Conservation (phyloP, 139 green algal genomes). For the Trebouxia sp. region DNA sequence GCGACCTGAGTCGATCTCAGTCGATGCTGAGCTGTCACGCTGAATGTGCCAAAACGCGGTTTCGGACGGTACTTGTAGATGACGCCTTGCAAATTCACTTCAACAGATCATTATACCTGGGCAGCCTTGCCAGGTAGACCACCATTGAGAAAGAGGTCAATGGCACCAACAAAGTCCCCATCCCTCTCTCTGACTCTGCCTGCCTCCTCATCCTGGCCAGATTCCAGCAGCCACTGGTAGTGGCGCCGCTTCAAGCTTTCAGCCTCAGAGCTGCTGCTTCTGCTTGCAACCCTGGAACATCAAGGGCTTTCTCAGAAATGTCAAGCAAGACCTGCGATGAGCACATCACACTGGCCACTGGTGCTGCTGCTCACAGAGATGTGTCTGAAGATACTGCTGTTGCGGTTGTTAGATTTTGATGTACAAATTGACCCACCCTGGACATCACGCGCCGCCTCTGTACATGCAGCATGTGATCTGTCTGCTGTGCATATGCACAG, state of each 20-base stretch:
- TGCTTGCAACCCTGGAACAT: conserved; percentile 58
- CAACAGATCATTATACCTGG: conserved; percentile 42
- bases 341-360: no score
- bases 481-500: no score
- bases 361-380: no score
- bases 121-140: conserved; percentile 71
- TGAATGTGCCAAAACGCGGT: not conserved
- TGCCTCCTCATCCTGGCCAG: conserved; percentile 69
- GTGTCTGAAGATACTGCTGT: no score
- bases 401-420: no score
- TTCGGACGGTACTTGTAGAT: no score
- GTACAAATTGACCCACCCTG: no score
- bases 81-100: not conserved
- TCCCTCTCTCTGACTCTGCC: conserved; percentile 68
- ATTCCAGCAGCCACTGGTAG: conserved; percentile 69
- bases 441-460: no score
- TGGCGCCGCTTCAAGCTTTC: conserved; percentile 56
- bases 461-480: no score
- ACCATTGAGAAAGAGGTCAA: conserved; percentile 79
- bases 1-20: not conserved
- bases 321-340: not conserved
- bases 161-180: conserved; percentile 72
- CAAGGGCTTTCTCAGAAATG: not conserved
- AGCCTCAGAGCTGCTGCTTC: conserved; percentile 49
- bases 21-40: not conserved